Base-by-base conservation (phyloP, 768 basidiomycete genomes). In the Phallus indusiatus region DNA sequence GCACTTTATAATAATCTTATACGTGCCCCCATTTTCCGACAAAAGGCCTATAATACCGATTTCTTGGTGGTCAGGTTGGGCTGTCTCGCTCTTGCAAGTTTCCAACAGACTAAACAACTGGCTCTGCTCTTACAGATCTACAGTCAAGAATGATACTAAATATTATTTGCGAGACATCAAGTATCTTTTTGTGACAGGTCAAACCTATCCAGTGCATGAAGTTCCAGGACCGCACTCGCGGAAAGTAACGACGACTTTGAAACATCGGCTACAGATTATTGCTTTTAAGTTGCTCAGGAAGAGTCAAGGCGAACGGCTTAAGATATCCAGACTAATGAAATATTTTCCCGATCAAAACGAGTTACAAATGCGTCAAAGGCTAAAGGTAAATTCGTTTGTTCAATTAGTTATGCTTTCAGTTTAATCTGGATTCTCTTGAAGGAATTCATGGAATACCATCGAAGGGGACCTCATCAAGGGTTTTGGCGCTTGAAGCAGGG, bases 271-370 rank as follows among this genome's bases (percentile, higher is more conserved):
- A 54, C 93, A 96, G 73, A 92, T 90, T 34, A 94, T 98, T 57
- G 92, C 94, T 0, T 95, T 90, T 80, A 90, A 94, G 67, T 77
- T 98, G 12, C 77, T 96, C 48, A 81, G 81, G 71, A 95, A 95
- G 73, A 92, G 88, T 65, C 79, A 81, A 53, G 88, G 87, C 58
- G 88, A 94, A 69, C 81, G 92, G 24, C 78, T 97, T 62, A 95
- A 96, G 75, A 93, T 98, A 59, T 86, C 85, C n/a, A 78, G 91
- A 54, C 69, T 98, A 62, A 90, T 96, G 84, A 90, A 93, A 69
- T 97, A 97, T 72, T 98, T 97, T 72, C 95, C 95, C 4, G 95
- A 98, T 69, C 93, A 96, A 73, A 95, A 96, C 66, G 95, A 98
- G 71, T 72, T 97, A 64, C 95, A 98, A 71, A 96, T 98, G 93